Base-by-base conservation (phyloP, 495 filamentous ascomycete species). In the Neurospora terricola region DNA sequence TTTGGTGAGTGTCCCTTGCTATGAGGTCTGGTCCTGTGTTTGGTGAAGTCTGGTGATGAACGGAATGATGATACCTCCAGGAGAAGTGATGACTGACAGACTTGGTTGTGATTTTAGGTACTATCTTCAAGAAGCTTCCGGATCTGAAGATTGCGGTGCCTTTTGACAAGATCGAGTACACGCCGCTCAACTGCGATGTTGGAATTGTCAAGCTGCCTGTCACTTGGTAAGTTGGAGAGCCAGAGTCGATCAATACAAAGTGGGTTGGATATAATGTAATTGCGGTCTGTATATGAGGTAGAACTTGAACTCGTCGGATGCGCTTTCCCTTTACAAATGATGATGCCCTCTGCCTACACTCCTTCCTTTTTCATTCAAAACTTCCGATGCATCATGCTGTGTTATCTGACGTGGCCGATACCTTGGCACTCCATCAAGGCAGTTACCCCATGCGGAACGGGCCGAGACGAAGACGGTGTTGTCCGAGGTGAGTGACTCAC, bases 141-240 rank as follows among this genome's bases (percentile, higher is more conserved):
- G 69, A 77, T 14, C 73, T 85, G 68, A 81, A 78, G 74, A 69
- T 86, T n/a, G 81, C 82, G 9, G 74, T 76, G 8, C 75, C 80
- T 0, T 75, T 84, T 30, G 77, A 78, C 5, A 59, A 83, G 71
- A 70, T 85, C 36, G 77, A 84, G 59, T 84, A 79, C 70, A 77
- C 82, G 18, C 77, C 78, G 2, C 75, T 77, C 40, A 71, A 73
- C 4, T 79, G 79, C 68, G 82, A 85, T 74, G 82, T 85, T 0
- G 84, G 84, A 0, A 80, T 85, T 27, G 54, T 75, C 1, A 80
- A 78, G 69, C 71, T 86, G 10, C 82, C 79, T 1, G 79, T 82
- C 37, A 78, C 72, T 0, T 79, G 73, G 72, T 78, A 74, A 74
- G 34, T 23, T 36, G 10, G 48, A 42, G 37, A 38, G 39, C 12